Evolutionary conservation across 2,329 filamentous ascomycete genomes (phyloP), one percentile per base, ranked within the genome.

Genomic region (Sporothrix brasiliensis): DNA sequence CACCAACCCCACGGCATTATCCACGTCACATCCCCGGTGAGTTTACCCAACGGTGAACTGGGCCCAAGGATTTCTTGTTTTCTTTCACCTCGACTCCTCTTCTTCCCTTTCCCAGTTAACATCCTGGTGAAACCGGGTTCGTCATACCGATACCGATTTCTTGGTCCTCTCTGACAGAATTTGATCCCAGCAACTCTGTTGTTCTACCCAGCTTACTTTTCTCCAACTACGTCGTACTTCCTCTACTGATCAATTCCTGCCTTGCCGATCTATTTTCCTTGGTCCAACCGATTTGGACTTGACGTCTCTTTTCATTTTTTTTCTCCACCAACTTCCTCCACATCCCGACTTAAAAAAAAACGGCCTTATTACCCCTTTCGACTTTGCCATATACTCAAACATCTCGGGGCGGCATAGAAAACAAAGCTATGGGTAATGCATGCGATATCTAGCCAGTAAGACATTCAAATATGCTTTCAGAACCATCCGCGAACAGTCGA

Each of bases 81-180:
- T 50, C 30, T 6, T 50, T 60, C 52, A 6, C 47, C 53, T 63
- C 34, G 3, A 27, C 21, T 30, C 19, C 21, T 19, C 14, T 50
- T 73, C 73, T 68, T 67, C 72, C 70, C 72, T 73, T 74, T 68
- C 63, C 73, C 70, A 72, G 54, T 70, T 71, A 68, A 67, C 66
- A 68, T 52, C 66, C 74, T 69, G 63, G 70, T 73, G 69, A 71
- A 71, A 69, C 74, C 72, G 71, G 67, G 69, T 73, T 74, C 71
- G 70, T 72, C 71, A 73, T 72, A 50, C 69, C 70, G 65, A 41
- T 34, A 34, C 34, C 34, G 41, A 44, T 44, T 14, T 44, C 14
- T 16, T 16, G 41, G 41, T 63, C 50, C 24, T 11, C 7, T 9
- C 39, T 24, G n/a, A n/a, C 56, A 61, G 14, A 16, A n/a, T 44